These are phyloP conservation scores for Cicer arietinum DNA, from an alignment of 306 rosid species.

Conservation along the genomic window DNA sequence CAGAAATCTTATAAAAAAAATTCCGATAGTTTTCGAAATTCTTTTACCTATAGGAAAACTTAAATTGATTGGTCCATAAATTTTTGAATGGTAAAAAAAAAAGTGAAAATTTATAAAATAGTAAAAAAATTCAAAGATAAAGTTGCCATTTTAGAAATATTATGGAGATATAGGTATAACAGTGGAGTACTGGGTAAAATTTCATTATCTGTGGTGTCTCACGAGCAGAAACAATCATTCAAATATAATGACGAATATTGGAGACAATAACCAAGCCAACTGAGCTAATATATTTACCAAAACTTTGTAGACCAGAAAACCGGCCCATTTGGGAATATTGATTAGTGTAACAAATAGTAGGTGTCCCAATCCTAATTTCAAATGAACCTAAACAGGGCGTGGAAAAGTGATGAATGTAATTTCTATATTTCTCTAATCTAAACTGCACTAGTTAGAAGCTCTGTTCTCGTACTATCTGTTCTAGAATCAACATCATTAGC, in stretches of 20 bases:
- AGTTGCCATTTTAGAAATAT: too few relatives aligned
- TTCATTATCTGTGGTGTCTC: conserved; percentile 6
- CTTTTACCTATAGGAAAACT: too few relatives aligned
- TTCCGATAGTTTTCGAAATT: accelerated
- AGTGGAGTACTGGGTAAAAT: too few relatives aligned
- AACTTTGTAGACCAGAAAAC: conserved; percentile 49
- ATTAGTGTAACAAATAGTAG: conserved; percentile 40
- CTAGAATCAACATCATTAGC: conserved; percentile 60
- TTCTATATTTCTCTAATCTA: conserved; percentile 59
- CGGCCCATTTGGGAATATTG: conserved; percentile 39
- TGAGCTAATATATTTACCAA: conserved; percentile 37
- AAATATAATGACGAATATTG: conserved; percentile 8
- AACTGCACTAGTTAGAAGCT: conserved; percentile 74
- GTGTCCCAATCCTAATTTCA: conserved; percentile 47
- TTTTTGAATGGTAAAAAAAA: too few relatives aligned
- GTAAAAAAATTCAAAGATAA: too few relatives aligned
- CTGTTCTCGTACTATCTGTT: conserved; percentile 61
- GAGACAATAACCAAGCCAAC: conserved; percentile 3
- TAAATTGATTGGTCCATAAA: too few relatives aligned
- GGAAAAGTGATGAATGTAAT: conserved; percentile 44
- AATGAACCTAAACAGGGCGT: conserved; percentile 43
- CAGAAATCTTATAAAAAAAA: too few relatives aligned
- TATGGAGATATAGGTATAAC: too few relatives aligned
- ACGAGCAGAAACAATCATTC: conserved; percentile 35
- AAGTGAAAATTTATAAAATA: too few relatives aligned